A percentile compares a stretch with the other conserved stretches of the same genome.
Evolutionary conservation across 352 stramenopile genomes (phyloP).

Genomic region (Phytopythium montanum): DNA sequence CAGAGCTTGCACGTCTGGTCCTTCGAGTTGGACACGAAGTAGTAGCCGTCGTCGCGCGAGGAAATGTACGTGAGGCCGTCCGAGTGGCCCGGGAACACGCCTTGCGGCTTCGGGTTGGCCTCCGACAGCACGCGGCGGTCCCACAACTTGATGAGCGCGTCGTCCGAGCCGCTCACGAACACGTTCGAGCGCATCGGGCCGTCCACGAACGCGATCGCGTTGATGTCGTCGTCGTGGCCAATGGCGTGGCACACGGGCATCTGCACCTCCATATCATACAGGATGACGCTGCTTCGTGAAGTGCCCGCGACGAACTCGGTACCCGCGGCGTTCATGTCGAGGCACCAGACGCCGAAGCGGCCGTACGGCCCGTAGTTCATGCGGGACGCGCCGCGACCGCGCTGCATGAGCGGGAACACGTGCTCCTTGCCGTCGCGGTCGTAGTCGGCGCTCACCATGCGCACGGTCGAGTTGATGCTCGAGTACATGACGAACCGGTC

Average conservation of each 20-base stretch:
- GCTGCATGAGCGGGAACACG: conserved; percentile 40
- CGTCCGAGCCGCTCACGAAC: conserved; percentile 83
- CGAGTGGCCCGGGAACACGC: conserved; percentile 80
- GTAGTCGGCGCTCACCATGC: conserved; percentile 70
- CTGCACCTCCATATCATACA: conserved; percentile 80
- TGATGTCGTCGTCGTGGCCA: conserved; percentile 77
- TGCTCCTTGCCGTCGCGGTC: conserved; percentile 44
- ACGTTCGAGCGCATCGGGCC: conserved; percentile 78
- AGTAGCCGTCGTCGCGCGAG: conserved; percentile 81
- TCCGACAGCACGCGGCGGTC: conserved; percentile 76
- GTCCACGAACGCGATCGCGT: conserved; percentile 84
- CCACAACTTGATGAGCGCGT: conserved; percentile 84
- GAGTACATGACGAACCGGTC: conserved; percentile 74
- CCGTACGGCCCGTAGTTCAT: conserved; percentile 17
- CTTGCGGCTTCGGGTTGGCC: conserved; percentile 65
- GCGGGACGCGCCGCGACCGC: conserved; percentile 14
- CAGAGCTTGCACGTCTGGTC: conserved; percentile 84
- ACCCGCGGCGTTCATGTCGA: conserved; percentile 71
- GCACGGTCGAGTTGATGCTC: conserved; percentile 79
- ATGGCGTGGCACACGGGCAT: conserved; percentile 64
- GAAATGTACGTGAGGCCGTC: conserved; percentile 81
- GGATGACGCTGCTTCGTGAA: conserved; percentile 63
- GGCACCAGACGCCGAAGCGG: conserved; percentile 74
- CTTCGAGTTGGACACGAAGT: conserved; percentile 88
- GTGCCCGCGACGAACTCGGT: conserved; percentile 84